Percentiles rank a stretch among this genome's conserved stretches.
phyloP scores from a whole-genome alignment of 2,329 filamentous ascomycete species.

The Thielaviopsis populi region DNA sequence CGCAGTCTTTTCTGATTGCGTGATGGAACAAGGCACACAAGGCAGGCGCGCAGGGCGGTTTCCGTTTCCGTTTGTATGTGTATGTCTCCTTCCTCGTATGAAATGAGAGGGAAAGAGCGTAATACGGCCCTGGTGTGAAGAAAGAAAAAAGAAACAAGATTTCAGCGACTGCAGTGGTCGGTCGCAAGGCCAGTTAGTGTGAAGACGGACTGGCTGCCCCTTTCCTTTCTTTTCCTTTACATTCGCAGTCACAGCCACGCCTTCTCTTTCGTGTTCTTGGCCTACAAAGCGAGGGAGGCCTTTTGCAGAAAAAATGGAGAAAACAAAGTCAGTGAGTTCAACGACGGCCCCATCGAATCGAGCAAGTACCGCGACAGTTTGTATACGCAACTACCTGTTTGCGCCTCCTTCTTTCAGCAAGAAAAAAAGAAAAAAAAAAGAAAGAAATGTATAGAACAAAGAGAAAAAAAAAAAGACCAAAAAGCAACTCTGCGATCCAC shows the following conservation, averaged over 20 bases:
- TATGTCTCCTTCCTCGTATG: background rate
- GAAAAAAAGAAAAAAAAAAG: background rate
- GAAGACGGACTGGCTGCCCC: background rate
- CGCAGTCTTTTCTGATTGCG: background rate
- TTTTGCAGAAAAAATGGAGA: slow-evolving; percentile 2
- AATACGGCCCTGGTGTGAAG: background rate
- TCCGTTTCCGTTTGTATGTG: background rate
- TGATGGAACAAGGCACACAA: background rate
- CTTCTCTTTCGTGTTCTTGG: background rate
- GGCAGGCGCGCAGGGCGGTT: background rate
- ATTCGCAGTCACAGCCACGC: background rate
- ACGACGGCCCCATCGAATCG: background rate
- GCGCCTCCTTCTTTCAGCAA: background rate
- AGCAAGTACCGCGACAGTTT: background rate
- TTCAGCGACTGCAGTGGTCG: no score
- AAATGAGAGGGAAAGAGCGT: background rate
- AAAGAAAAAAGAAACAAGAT: background rate
- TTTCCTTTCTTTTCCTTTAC: background rate
- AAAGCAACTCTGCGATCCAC: background rate
- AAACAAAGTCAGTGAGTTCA: background rate
- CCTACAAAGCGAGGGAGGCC: background rate
- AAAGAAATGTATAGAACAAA: background rate
- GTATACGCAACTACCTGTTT: background rate
- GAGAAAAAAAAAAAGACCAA: background rate
- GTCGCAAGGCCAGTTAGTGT: background rate